Evolutionary conservation across 2,329 filamentous ascomycete species (phyloP), one percentile per base, ranked within the genome.

Genomic region (Aspergillus japonicus): DNA sequence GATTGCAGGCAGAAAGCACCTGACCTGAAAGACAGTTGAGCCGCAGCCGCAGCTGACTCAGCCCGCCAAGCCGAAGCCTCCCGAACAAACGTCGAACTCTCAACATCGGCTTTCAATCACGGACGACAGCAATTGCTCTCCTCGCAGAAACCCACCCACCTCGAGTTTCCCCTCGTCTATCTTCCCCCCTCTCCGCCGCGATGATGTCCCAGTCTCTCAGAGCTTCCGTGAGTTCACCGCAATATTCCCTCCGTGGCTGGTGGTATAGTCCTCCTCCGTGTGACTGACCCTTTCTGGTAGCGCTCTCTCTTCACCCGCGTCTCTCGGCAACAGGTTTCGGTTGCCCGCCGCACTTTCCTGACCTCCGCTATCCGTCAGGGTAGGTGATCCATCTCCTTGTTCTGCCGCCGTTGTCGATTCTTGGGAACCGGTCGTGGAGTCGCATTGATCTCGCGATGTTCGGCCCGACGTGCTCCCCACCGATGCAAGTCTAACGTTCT

Each of bases 191-290:
- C 60, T 56, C 65, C 71, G 69, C 70, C 73, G 76, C 68, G 75
- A 86, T 86, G 83, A 79, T 86, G 78, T 83, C 82, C 73, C 83
- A 85, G 77, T 82, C 84, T 75, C 78, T 86, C 77, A 82, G 84
- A 79, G 81, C 83, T 72, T 85, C 84, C 76, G 85, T 87, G 79
- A 71, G 81, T 70, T 5, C 42, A 50, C 59, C 58, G 47, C 35
- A 16, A 35, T 33, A 11, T 33, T 0, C 16, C 33, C 29, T 19
- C 24, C 33, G 24, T n/a, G 14, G 14, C 56, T 33, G 26, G 19
- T 14, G 16, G 33, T 23, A 50, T 31, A 31, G 35, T 26, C n/a
- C 35, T 33, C 33, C 33, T 35, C 33, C 11, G 21, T 19, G 44
- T 58, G 50, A 51, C 56, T 63, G 59, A 63, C 63, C 60, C 54